Evolutionary conservation across 352 stramenopile genomes (phyloP).

Genomic region (Blastocystis sp.): DNA sequence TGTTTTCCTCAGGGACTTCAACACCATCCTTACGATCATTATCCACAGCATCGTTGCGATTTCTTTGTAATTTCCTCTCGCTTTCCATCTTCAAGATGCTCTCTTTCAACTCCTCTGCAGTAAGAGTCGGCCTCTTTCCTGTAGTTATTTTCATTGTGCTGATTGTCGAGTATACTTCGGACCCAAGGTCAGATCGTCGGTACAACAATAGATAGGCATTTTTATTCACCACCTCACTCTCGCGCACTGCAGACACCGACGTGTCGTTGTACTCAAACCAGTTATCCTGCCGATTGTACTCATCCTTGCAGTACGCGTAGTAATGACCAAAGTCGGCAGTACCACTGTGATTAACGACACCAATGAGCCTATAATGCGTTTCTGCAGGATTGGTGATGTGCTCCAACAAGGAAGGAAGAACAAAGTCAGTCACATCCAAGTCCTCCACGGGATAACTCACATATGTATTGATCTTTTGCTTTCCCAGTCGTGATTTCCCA

Average conservation of each 20-base stretch:
- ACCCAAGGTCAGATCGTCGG: neutral
- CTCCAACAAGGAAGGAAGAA: constrained; percentile 67
- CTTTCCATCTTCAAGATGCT: neutral
- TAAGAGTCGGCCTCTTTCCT: neutral
- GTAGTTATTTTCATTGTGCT: neutral
- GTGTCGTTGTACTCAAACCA: constrained; percentile 58
- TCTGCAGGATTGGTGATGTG: neutral
- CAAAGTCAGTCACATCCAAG: constrained; percentile 76
- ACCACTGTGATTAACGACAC: constrained; percentile 44
- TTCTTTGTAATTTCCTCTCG: neutral
- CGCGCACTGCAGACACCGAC: neutral
- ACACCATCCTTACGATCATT: neutral
- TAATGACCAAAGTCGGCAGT: constrained; percentile 53
- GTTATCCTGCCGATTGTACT: constrained; percentile 19
- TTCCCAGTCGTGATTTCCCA: neutral
- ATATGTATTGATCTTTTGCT: constrained; percentile 86
- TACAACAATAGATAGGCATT: constrained; percentile 63
- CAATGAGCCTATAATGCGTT: constrained; percentile 67
- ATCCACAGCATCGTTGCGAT: neutral
- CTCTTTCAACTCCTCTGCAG: neutral
- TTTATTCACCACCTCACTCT: constrained; percentile 17
- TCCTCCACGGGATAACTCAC: constrained; percentile 88
- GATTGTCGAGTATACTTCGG: neutral
- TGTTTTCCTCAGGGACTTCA: neutral
- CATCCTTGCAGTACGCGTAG: constrained; percentile 55